Evolutionary conservation across 352 stramenopile species (phyloP), one percentile per base, ranked within the genome.

Genomic region (Pythium plurisporium): DNA sequence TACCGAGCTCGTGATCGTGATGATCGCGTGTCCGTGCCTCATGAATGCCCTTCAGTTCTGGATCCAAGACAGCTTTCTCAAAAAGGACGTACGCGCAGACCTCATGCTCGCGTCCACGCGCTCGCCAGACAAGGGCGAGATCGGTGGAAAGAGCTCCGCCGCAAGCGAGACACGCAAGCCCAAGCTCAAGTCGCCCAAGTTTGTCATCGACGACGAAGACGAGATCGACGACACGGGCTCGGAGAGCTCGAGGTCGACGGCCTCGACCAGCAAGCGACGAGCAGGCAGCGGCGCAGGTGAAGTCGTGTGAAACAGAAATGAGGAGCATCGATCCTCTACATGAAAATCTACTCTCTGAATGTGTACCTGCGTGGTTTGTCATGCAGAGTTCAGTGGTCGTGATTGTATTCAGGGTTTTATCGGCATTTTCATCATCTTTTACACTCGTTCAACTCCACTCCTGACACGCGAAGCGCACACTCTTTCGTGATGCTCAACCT

Each of bases 41-140:
- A 94, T 96, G 84, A 96, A 96, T 63, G 85, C 79, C 15, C 48
- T 94, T 42, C 86, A 96, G 55, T 96, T 94, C 56, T 96, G 84
- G 84, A 70, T 96, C 30, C 86, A 96, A 64, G 86, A 96, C 73
- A 93, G 74, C 67, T 96, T 94, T 65, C 76, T 96, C 47, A 96
- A 94, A 59, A 92, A 94, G 56, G 81, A 91, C 41, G 67, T 86
- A 38, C 57, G 64, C n/a, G 58, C 57, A 27, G 64, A 67, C 46
- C 61, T 54, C 53, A 45, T 54, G 34, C 53, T 64, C 22, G 58
- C 64, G 36, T 22, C 58, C 26, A 64, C 58, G 8, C 17, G 33
- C 9, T 71, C 64, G 1, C 56, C 63, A 9, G 58, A 57, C 37
- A 70, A 70, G 29, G 40, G 20, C 25, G 49, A 46, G 22, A 14